Evolutionary conservation across 495 filamentous ascomycete species (phyloP), one percentile per base, ranked within the genome.

Genomic region (Aspergillus funiculosus): DNA sequence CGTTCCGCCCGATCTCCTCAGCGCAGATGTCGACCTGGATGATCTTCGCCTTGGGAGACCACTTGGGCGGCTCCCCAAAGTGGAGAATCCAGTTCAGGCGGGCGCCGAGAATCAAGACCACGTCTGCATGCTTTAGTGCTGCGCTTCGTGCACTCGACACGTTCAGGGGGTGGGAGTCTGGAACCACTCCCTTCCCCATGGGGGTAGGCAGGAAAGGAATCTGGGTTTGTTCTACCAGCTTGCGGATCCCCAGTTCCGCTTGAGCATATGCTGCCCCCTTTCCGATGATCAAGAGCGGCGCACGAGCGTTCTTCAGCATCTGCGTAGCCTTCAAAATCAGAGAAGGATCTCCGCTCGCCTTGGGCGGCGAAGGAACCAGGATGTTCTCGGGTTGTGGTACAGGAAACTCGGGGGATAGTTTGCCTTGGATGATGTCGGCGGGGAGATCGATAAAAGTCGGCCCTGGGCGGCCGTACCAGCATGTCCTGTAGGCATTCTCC

Each of bases 61-160:
- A 82, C 56, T 82, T 81, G 1, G 79, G 77, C 24, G 71, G 43
- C 28, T 76, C 68, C 9, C 80, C 80, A 48, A 76, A 83, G 48
- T 81, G 78, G 0, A 83, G 61, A 36, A 83, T 82, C 80, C 80
- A 83, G 48, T 82, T 82, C 21, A 83, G 61, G 9, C 78, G 71
- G 3, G 78, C 80, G 1, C 80, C 78, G 11, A 82, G 67, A 18
- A 82, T 57, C 10, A 82, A 61, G 29, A 81, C 77, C 3, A 82
- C 73, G 49, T 83, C 80, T 4, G 80, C 75, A 19, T 71, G 55
- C 50, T 72, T 72, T 4, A 82, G 61, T 0, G 79, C 79, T 4
- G 73, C 64, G 27, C 77, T 81, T 35, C 80, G 72, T 3, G 80
- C 77, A 28, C 77, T 73, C 13, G 78, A 73, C 6, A 61, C 58